Evolutionary conservation across 768 basidiomycete species (phyloP), one percentile per base, ranked within the genome.

Genomic region (Mycena pura): DNA sequence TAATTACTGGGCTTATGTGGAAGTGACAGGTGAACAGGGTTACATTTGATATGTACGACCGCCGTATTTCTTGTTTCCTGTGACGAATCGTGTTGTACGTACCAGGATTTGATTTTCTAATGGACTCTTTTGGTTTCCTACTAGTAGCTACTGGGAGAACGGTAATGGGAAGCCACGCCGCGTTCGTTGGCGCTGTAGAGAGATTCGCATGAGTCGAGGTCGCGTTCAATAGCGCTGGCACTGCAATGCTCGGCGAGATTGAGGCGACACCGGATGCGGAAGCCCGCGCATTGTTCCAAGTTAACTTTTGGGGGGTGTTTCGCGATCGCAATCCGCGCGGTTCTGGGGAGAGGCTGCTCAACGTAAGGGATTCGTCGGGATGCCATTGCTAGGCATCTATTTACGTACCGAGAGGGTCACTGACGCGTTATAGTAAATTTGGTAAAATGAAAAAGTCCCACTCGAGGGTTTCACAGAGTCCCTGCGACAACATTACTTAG

Each of bases 281-380:
- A 0, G 74, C 73, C 6, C 59, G 57, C 1, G 57, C 44, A 0
- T 11, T 70, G 62, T 73, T 74, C 14, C 67, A 74, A 0, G 69
- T 70, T 3, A 74, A 75, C 31, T 68, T 72, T 34, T 72, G 68
- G 73, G 68, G 71, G 2, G 62, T 63, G 17, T 52, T 63, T 45
- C 48, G 59, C 6, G 62, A 63, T n/a, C 24, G 57, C 6, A 58
- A 63, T 24, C 55, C 27, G 5, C n/a, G 8, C 15, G 32, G 32
- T 5, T 7, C 7, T 41, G 55, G 55, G 7, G 55, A 43, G 19
- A 25, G 43, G 27, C 31, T 57, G 41, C 25, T 57, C 31, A 57
- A 29, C 38, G 27, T 47, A 5, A 45, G 25, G 55, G 55, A 6
- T 21, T 57, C n/a, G 19, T 6, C 7, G 55, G 55, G 5, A 32